Base-by-base conservation (phyloP, 2,329 filamentous ascomycete genomes). In the Fusarium falciforme region DNA sequence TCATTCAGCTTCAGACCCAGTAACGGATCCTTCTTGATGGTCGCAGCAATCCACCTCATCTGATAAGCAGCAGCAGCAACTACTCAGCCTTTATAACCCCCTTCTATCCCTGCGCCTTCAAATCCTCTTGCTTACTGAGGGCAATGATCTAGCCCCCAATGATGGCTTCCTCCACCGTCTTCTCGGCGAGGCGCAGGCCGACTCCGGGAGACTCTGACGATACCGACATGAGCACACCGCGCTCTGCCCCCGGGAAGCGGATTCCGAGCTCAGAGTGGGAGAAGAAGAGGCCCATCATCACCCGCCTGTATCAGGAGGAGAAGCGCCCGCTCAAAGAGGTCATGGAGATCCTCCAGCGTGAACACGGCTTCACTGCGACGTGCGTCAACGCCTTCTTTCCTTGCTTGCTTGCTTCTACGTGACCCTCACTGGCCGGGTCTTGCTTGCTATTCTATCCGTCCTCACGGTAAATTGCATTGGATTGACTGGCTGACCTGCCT, bases 311-410 rank as follows among this genome's bases (percentile, higher is more conserved):
- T 67, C 79, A 84, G 63, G 83, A 84, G 55, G 81, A 84, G 71
- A 84, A 84, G 72, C 80, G 78, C 36, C 81, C 83, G 27, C 80
- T 85, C 63, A 83, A 83, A 59, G 82, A 85, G 66, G 82, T 84
- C 62, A 83, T 83, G 80, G 80, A 80, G 33, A 80, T 82, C 58
- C 83, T 85, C 72, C 77, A 83, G 64, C 77, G 78, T 42, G 80
- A 84, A 17, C 75, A 84, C 68, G 77, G 78, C 57, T 85, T 85
- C 61, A 76, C 77, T 68, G 83, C 83, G 38, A 85, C 83, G 83
- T 84, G 77, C 72, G 83, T 80, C 44, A 57, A 47, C 44, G 44
- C 44, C 44, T 17, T 47, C 44, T 27, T 47, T 47, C 44, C 44
- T 47, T 47, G 44, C 40, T 22, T 40, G 38, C 38, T 12, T 38